Percentiles rank a stretch among this genome's conserved stretches.
Evolutionary conservation across 2,329 filamentous ascomycete species (phyloP).

Genomic region (Colletotrichum spaethianum): DNA sequence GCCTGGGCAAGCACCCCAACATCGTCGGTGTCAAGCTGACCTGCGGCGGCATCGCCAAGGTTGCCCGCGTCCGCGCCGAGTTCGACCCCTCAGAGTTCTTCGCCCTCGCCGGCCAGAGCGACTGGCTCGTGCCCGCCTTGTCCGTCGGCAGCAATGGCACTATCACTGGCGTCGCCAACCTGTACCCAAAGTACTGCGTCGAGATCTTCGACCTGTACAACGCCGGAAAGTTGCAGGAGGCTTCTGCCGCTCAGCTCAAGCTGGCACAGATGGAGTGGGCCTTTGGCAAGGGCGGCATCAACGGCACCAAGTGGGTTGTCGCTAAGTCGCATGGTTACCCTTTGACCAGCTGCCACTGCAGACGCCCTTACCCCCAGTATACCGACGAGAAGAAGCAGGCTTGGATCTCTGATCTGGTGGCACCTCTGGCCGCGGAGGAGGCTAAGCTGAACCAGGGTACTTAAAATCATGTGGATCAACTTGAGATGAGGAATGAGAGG

Average conservation of each 20-base stretch:
- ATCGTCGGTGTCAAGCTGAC: conserved; percentile 81
- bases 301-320: conserved; percentile 73
- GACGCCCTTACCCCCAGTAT: conserved; percentile 68
- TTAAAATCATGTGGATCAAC: not conserved
- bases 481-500: not conserved
- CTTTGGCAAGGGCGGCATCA: conserved; percentile 71
- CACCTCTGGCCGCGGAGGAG: conserved; percentile 40
- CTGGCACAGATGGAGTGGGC: conserved; percentile 68
- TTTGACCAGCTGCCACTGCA: conserved; percentile 63
- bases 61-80: conserved; percentile 70
- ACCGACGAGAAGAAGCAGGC: conserved; percentile 50
- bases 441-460: conserved; percentile 29
- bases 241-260: conserved; percentile 63
- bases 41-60: conserved; percentile 81
- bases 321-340: conserved; percentile 68
- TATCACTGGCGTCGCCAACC: conserved; percentile 74
- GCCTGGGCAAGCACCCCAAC: conserved; percentile 71
- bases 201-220: conserved; percentile 63
- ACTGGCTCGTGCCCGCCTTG: conserved; percentile 76
- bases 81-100: conserved; percentile 72
- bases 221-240: conserved; percentile 62
- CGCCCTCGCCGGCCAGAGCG: conserved; percentile 79
- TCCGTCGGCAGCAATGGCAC: conserved; percentile 71
- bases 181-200: conserved; percentile 69
- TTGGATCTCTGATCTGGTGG: conserved; percentile 47